These are phyloP conservation scores for Pythium pyrilobum DNA, from an alignment of 352 stramenopile genomes.

Conservation along the genomic window DNA sequence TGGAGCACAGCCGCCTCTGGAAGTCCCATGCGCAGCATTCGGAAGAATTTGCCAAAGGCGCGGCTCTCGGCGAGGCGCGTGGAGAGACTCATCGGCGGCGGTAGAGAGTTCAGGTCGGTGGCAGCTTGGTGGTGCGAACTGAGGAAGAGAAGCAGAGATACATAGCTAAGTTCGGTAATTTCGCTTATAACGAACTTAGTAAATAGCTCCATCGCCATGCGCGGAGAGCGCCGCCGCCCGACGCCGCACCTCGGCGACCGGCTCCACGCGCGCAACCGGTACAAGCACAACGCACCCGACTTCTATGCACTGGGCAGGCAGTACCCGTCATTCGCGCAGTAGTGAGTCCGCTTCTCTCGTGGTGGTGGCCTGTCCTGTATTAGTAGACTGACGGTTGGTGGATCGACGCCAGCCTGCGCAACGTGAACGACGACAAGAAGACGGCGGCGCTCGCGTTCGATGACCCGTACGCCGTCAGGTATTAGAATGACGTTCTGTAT, in stretches of 20 bases:
- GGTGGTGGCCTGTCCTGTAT: neutral
- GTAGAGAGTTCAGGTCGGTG: too few relatives aligned
- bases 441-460: constrained; percentile 65
- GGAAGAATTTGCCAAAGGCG: constrained; percentile 13
- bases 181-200: too few relatives aligned
- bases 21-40: constrained; percentile 14
- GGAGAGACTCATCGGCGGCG: too few relatives aligned
- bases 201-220: constrained; percentile 9
- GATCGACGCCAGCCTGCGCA: constrained; percentile 38
- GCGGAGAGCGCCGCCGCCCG: constrained; percentile 36
- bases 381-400: neutral
- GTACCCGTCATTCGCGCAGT: constrained; percentile 56
- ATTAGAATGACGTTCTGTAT: neutral
- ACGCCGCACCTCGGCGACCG: constrained; percentile 60
- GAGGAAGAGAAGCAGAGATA: too few relatives aligned
- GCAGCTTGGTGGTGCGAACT: too few relatives aligned
- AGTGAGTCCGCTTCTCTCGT: constrained; percentile 31
- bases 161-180: too few relatives aligned
- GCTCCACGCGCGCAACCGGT: constrained; percentile 72
- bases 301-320: constrained; percentile 66
- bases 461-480: constrained; percentile 73
- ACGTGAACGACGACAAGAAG: constrained; percentile 51
- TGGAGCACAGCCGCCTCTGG: constrained; percentile 9
- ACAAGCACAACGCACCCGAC: constrained; percentile 57
- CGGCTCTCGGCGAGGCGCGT: neutral